These are phyloP conservation scores for Solanum peruvianum DNA, from an alignment of 257 asterid genomes.

Conservation along the genomic window DNA sequence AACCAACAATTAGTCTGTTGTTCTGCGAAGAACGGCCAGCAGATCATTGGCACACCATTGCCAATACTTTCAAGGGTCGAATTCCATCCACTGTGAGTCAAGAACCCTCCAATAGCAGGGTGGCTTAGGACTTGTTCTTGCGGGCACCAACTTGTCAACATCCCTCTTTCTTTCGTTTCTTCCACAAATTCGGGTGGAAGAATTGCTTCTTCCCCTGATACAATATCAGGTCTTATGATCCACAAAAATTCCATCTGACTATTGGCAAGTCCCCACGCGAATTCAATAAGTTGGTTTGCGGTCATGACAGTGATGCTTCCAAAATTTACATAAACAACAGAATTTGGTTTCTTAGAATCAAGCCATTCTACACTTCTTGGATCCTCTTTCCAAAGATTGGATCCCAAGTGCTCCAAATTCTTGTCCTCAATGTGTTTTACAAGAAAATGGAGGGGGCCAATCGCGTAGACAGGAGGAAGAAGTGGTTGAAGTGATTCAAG, in stretches of 20 bases:
- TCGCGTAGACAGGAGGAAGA: slow-evolving; percentile 25
- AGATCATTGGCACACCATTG: slow-evolving; percentile 11
- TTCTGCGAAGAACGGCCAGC: slow-evolving; percentile 16
- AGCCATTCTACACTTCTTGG: slow-evolving; percentile 39
- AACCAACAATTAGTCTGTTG: slow-evolving; percentile 4
- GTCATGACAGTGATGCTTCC: slow-evolving; percentile 20
- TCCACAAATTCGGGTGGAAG: slow-evolving; percentile 1
- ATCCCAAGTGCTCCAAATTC: slow-evolving; percentile 4
- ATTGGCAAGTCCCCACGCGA: slow-evolving; percentile 9
- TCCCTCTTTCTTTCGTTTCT: slow-evolving; percentile 6
- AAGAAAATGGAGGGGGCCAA: slow-evolving; percentile 44
- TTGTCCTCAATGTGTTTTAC: background rate
- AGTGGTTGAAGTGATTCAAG: slow-evolving; percentile 15
- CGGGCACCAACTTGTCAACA: slow-evolving; percentile 7
- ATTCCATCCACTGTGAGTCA: slow-evolving; percentile 13
- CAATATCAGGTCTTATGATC: slow-evolving; percentile 10
- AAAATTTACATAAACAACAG: slow-evolving; percentile 35
- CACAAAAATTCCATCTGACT: slow-evolving; percentile 4
- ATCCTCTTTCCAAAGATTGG: slow-evolving; percentile 52
- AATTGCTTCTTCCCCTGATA: slow-evolving; percentile 3
- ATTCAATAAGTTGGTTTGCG: background rate
- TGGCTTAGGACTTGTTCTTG: slow-evolving; percentile 9
- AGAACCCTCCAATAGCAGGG: slow-evolving; percentile 2
- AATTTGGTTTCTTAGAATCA: slow-evolving; percentile 19
- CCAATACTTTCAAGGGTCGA: slow-evolving; percentile 6